Evolutionary conservation across 2,329 filamentous ascomycete genomes (phyloP).

Genomic region (Coniochaeta ligniaria): DNA sequence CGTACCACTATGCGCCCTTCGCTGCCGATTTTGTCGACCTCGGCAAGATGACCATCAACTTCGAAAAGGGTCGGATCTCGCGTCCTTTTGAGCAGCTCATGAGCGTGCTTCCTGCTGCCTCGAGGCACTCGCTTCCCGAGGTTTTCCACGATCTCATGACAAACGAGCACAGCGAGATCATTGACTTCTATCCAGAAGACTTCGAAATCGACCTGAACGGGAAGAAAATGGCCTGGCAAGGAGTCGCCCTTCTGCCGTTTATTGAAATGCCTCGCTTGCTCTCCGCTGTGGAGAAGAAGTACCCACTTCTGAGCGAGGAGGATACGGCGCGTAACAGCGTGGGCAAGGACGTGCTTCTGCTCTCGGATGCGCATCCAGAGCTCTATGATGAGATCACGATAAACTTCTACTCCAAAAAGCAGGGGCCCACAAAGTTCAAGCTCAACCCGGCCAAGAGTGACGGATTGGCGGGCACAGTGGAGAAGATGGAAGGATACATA

Average conservation of each 20-base stretch:
- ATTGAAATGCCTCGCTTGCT: constrained; percentile 88
- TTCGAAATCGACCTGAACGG: constrained; percentile 93
- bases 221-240: constrained; percentile 98
- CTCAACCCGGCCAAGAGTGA: constrained; percentile 70
- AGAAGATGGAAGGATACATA: constrained; percentile 76
- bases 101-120: constrained; percentile 92
- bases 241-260: constrained; percentile 86
- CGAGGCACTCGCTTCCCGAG: constrained; percentile 81
- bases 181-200: constrained; percentile 95
- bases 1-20: constrained; percentile 97
- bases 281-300: constrained; percentile 73
- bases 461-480: constrained; percentile 72
- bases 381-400: constrained; percentile 79
- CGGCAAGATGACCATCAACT: constrained; percentile 68
- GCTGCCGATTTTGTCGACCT: constrained; percentile 89
- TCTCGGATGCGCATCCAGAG: constrained; percentile 71
- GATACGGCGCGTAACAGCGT: constrained; percentile 72
- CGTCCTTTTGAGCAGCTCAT: constrained; percentile 95
- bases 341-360: constrained; percentile 73
- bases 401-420: constrained; percentile 89
- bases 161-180: constrained; percentile 79
- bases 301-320: constrained; percentile 68
- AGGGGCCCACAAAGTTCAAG: constrained; percentile 57
- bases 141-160: constrained; percentile 90
- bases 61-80: constrained; percentile 79